These are phyloP conservation scores for Colletotrichum viniferum DNA, from an alignment of 2,329 filamentous ascomycete genomes.

Conservation along the genomic window DNA sequence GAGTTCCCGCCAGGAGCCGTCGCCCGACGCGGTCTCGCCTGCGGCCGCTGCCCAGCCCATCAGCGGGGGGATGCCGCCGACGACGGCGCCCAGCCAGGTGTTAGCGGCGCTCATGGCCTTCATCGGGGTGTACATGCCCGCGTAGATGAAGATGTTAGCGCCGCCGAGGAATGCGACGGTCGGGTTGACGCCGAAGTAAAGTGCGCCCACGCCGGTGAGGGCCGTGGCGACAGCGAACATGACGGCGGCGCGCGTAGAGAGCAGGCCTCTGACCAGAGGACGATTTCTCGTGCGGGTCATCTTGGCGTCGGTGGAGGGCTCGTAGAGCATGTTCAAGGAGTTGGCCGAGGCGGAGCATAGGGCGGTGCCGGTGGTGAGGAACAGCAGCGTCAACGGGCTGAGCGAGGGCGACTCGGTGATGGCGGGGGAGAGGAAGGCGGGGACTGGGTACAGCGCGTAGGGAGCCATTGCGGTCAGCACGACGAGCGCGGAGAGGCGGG, in stretches of 20 bases:
- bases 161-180: slow-evolving; percentile 87
- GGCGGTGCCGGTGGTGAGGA: slow-evolving; percentile 88
- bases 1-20: slow-evolving; percentile 78
- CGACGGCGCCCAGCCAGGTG: slow-evolving; percentile 92
- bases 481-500: slow-evolving; percentile 88
- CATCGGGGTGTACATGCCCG: slow-evolving; percentile 88
- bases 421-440: slow-evolving; percentile 77
- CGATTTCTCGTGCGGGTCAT: slow-evolving; percentile 95
- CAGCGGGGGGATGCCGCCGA: slow-evolving; percentile 90
- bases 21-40: slow-evolving; percentile 79
- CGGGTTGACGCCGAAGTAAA: slow-evolving; percentile 92
- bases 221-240: slow-evolving; percentile 81
- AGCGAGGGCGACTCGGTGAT: slow-evolving; percentile 75
- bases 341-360: slow-evolving; percentile 92
- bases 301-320: slow-evolving; percentile 84
- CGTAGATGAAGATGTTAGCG: slow-evolving; percentile 87
- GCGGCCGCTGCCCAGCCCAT: slow-evolving; percentile 99
- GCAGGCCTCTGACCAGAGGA: slow-evolving; percentile 81
- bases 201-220: slow-evolving; percentile 67
- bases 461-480: slow-evolving; percentile 89
- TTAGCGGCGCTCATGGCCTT: slow-evolving; percentile 88
- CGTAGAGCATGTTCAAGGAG: slow-evolving; percentile 96
- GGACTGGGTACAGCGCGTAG: slow-evolving; percentile 92
- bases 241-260: slow-evolving; percentile 73
- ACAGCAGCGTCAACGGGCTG: slow-evolving; percentile 88